These are phyloP conservation scores for Spathaspora arborariae DNA, from an alignment of 805 yeast species.

Conservation along the genomic window DNA sequence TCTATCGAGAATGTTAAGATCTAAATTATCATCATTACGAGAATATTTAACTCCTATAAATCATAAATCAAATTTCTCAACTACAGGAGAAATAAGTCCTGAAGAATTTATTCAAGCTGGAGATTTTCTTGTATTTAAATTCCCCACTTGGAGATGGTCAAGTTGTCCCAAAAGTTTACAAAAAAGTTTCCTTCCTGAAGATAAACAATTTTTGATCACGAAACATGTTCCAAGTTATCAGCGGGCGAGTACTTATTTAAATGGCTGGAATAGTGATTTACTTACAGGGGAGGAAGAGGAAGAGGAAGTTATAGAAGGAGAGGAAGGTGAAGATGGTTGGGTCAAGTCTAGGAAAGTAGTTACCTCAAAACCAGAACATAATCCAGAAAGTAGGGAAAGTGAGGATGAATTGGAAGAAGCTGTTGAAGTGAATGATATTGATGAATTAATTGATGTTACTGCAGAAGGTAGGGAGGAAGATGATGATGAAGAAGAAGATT, in stretches of 20 bases:
- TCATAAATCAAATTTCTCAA: conserved; percentile 78
- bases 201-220: conserved; percentile 85
- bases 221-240: conserved; percentile 83
- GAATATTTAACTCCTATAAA: conserved; percentile 91
- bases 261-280: conserved; percentile 48
- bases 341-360: conserved; percentile 27
- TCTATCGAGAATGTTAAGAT: conserved; percentile 36
- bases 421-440: conserved; percentile 43
- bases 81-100: conserved; percentile 92
- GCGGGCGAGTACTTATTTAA: conserved; percentile 58
- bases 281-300: conserved; percentile 35
- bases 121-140: conserved; percentile 83
- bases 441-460: conserved; percentile 43
- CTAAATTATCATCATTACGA: conserved; percentile 77
- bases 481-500: conserved; percentile 22
- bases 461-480: conserved; percentile 34
- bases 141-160: conserved; percentile 96
- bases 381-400: neutral
- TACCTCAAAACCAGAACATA: conserved; percentile 10
- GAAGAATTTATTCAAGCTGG: conserved; percentile 95
- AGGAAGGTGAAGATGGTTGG: conserved; percentile 57
- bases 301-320: conserved; percentile 34
- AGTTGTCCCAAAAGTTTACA: conserved; percentile 29
- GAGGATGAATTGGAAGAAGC: conserved; percentile 4
- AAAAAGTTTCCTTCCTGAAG: conserved; percentile 74